Evolutionary conservation across 2,329 filamentous ascomycete species (phyloP).

Genomic region (Phaeomoniella chlamydospora): DNA sequence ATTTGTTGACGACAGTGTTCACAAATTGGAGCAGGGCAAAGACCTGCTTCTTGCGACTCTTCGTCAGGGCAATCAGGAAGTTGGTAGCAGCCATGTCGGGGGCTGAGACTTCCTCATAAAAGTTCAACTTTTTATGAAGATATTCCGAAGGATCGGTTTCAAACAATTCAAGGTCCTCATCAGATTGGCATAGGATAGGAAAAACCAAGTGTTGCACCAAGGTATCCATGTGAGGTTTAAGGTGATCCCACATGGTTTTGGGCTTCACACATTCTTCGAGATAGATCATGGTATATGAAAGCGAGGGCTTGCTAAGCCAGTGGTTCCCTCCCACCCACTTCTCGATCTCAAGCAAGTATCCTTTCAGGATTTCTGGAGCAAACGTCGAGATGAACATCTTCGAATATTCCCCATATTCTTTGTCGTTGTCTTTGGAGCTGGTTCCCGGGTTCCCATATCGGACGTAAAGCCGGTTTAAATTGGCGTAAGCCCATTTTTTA

Average conservation of each 20-base stretch:
- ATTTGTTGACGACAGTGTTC: slow-evolving; percentile 86
- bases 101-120: slow-evolving; percentile 90
- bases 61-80: slow-evolving; percentile 88
- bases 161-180: slow-evolving; percentile 88
- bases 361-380: slow-evolving; percentile 89
- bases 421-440: slow-evolving; percentile 57
- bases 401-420: slow-evolving; percentile 67
- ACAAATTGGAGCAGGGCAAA: slow-evolving; percentile 91
- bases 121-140: slow-evolving; percentile 91
- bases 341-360: slow-evolving; percentile 87
- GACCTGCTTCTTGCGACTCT: slow-evolving; percentile 86
- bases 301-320: slow-evolving; percentile 87
- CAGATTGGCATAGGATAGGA: slow-evolving; percentile 80
- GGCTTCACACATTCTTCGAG: slow-evolving; percentile 95
- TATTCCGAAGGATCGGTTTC: slow-evolving; percentile 92
- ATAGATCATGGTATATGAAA: slow-evolving; percentile 89
- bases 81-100: slow-evolving; percentile 94
- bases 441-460: slow-evolving; percentile 78
- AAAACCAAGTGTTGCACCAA: slow-evolving; percentile 91
- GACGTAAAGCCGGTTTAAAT: slow-evolving; percentile 89
- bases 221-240: slow-evolving; percentile 86
- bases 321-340: slow-evolving; percentile 91
- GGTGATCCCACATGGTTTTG: slow-evolving; percentile 88
- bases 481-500: slow-evolving; percentile 99
- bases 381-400: slow-evolving; percentile 85